Percentiles rank a stretch among this genome's conserved stretches.
Conservation (phyloP, 352 stramenopile genomes). For the Phytophthora idaei region DNA sequence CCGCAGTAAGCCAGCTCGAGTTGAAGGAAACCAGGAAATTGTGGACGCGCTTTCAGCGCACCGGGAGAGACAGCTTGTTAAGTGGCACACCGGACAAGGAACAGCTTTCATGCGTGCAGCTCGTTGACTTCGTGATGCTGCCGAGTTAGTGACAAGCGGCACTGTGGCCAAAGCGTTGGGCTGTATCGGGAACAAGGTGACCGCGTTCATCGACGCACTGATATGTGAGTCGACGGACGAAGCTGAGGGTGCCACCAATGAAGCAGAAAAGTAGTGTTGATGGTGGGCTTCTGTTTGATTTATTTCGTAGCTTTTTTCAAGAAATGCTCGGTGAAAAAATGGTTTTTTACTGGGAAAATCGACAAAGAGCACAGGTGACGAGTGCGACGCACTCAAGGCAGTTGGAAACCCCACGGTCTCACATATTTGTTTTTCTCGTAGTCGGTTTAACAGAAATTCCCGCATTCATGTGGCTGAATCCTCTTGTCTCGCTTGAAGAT, state of each 20-base stretch:
- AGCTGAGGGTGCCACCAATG: not conserved
- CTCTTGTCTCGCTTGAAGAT: slow-evolving; percentile 22
- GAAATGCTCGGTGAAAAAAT: not conserved
- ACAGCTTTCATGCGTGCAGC: slow-evolving; percentile 5
- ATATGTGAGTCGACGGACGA: not conserved
- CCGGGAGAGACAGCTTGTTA: not conserved
- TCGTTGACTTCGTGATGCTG: not conserved
- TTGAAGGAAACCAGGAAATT: not conserved
- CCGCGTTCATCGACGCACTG: not conserved
- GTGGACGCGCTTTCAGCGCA: slow-evolving; percentile 1
- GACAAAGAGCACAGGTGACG: slow-evolving; percentile 1
- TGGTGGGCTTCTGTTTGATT: not conserved
- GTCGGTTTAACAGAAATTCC: not conserved
- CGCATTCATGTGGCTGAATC: slow-evolving; percentile 1
- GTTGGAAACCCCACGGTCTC: slow-evolving; percentile 15
- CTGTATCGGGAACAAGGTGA: slow-evolving; percentile 5
- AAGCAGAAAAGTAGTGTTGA: not conserved
- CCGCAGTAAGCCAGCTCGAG: not conserved
- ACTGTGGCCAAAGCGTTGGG: not conserved
- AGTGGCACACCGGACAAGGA: slow-evolving; percentile 4
- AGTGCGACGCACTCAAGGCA: not conserved
- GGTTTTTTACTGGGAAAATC: not conserved
- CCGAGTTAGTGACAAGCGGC: slow-evolving; percentile 1
- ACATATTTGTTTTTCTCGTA: slow-evolving; percentile 6
- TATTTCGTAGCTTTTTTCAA: not conserved